phyloP scores from a whole-genome alignment of 2,329 filamentous ascomycete genomes.

The Scorias spongiosa region DNA sequence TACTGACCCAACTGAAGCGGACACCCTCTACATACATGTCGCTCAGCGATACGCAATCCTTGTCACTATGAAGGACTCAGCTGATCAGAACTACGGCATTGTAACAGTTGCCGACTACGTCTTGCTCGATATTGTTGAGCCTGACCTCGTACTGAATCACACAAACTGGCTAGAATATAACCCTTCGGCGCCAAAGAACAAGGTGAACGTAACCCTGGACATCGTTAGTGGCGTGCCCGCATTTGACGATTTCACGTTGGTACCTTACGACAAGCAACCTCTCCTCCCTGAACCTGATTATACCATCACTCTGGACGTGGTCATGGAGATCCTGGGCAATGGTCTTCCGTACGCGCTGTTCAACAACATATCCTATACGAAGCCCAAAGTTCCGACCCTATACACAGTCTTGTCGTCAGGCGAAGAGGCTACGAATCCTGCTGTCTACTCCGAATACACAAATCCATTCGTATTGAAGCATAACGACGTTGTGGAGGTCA shows the following conservation, averaged over 20 bases:
- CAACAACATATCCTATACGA: constrained; percentile 62
- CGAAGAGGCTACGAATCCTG: constrained; percentile 28
- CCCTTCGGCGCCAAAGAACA: constrained; percentile 25
- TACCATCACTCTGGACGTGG: constrained; percentile 42
- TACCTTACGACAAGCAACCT: constrained; percentile 50
- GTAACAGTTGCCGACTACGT: constrained; percentile 26
- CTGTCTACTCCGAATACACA: constrained; percentile 37
- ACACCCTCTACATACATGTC: constrained; percentile 49
- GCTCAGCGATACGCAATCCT: constrained; percentile 58
- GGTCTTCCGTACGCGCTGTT: constrained; percentile 47
- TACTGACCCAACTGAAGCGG: constrained; percentile 43
- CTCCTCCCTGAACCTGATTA: constrained; percentile 48
- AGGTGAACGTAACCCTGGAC: constrained; percentile 34
- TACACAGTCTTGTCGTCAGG: constrained; percentile 57
- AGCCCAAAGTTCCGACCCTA: constrained; percentile 62
- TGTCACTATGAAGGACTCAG: constrained; percentile 43
- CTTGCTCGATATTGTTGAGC: constrained; percentile 51
- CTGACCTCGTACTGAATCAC: constrained; percentile 49
- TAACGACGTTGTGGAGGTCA: constrained; percentile 52
- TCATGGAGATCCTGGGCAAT: constrained; percentile 52
- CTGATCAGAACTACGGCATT: constrained; percentile 8
- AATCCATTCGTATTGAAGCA: constrained; percentile 50
- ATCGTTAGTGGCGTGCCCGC: constrained; percentile 46
- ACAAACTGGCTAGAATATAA: constrained; percentile 43
- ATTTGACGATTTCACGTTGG: constrained; percentile 59